These are phyloP conservation scores for Phytophthora crassamura DNA, from an alignment of 352 stramenopile genomes.

Conservation along the genomic window DNA sequence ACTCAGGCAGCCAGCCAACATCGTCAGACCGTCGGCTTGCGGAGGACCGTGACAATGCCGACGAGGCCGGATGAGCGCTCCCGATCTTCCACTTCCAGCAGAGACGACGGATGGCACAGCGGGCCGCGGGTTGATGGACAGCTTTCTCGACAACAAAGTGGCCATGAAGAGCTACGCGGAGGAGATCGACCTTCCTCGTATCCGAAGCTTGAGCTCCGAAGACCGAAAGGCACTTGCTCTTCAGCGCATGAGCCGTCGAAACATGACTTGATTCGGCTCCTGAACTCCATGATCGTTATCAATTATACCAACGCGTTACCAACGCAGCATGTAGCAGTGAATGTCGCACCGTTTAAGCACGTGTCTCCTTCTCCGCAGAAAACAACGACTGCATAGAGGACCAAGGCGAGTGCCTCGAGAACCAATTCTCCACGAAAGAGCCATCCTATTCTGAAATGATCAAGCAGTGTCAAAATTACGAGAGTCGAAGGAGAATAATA, in stretches of 20 bases:
- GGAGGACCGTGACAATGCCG: constrained; percentile 16
- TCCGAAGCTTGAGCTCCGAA: constrained; percentile 33
- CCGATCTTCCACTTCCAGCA: constrained; percentile 14
- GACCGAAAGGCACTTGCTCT: constrained; percentile 32
- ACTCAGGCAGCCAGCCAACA: too few relatives aligned
- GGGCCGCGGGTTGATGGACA: constrained; percentile 16
- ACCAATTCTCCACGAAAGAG: constrained; percentile 28
- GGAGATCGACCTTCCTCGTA: constrained; percentile 37
- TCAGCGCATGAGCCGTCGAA: neutral
- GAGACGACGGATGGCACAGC: neutral
- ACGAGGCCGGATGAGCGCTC: constrained; percentile 6
- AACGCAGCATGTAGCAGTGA: constrained; percentile 36
- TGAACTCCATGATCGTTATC: too few relatives aligned
- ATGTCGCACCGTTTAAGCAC: constrained; percentile 28
- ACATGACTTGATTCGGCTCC: too few relatives aligned
- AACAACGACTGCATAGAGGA: constrained; percentile 36
- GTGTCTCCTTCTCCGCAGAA: constrained; percentile 33
- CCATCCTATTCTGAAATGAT: constrained; percentile 35
- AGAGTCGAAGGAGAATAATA: constrained; percentile 18
- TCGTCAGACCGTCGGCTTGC: too few relatives aligned
- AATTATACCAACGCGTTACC: constrained; percentile 27
- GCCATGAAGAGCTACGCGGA: constrained; percentile 42
- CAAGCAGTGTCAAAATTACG: constrained; percentile 19
- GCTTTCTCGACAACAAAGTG: constrained; percentile 33
- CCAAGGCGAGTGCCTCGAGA: constrained; percentile 26